phyloP scores from a whole-genome alignment of 495 filamentous ascomycete species.

The Astrocystis sublimbata region DNA sequence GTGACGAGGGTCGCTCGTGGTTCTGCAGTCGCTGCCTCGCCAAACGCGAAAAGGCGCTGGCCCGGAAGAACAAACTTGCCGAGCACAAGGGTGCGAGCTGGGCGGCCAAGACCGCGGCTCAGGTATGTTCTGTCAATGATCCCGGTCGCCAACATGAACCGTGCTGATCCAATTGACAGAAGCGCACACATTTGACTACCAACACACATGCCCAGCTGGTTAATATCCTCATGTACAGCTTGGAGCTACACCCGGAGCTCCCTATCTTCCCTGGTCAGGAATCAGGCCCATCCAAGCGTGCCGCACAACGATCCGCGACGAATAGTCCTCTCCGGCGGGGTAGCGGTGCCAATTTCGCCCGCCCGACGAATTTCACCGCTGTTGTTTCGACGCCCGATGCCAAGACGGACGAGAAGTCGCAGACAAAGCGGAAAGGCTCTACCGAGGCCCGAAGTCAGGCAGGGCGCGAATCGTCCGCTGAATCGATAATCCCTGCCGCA shows the following conservation, averaged over 20 bases:
- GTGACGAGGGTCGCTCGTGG: conserved; percentile 68
- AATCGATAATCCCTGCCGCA: conserved; percentile 54
- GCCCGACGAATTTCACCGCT: conserved; percentile 36
- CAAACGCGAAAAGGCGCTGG: conserved; percentile 50
- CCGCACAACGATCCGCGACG: conserved; percentile 30
- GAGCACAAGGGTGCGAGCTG: conserved; percentile 44
- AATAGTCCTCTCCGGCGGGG: conserved; percentile 41
- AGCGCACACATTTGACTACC: conserved; percentile 41
- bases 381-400: conserved; percentile 10
- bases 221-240: conserved; percentile 38
- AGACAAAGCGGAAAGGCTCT: conserved; percentile 24
- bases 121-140: conserved; percentile 42
- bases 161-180: conserved; percentile 27
- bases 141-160: conserved; percentile 32
- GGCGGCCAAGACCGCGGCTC: conserved; percentile 43
- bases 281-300: conserved; percentile 18
- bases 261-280: conserved; percentile 44
- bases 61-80: conserved; percentile 34
- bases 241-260: conserved; percentile 42
- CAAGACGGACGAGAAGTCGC: conserved; percentile 15
- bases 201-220: conserved; percentile 40
- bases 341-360: conserved; percentile 36
- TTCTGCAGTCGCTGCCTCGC: conserved; percentile 67
- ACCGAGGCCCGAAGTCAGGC: conserved; percentile 2
- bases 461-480: conserved; percentile 27